A percentile compares a stretch with the other conserved stretches of the same genome.
Conservation (phyloP, 2,329 filamentous ascomycete genomes). For the Penicillium polonicum region DNA sequence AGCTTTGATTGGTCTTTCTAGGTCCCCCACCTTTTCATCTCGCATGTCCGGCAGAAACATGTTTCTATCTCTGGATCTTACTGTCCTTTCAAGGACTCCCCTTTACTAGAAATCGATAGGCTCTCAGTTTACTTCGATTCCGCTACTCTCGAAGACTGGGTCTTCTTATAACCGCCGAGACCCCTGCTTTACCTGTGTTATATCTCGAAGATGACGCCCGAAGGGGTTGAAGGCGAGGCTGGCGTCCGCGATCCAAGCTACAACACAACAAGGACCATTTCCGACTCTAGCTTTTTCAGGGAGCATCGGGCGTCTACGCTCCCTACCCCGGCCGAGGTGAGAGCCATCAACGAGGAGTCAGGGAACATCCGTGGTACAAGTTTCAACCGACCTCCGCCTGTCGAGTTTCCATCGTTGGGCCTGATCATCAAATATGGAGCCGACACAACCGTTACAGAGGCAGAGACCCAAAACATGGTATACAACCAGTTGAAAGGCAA, state of each 20-base stretch:
- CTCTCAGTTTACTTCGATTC: too few relatives aligned
- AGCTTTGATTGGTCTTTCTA: too few relatives aligned
- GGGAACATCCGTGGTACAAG: slow-evolving; percentile 14
- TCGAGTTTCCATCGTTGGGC: slow-evolving; percentile 34
- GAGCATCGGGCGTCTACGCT: slow-evolving; percentile 20
- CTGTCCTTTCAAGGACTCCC: too few relatives aligned
- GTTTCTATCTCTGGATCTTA: too few relatives aligned
- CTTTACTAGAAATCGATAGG: too few relatives aligned
- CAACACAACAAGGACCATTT: slow-evolving; percentile 7
- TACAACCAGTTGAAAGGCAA: too few relatives aligned
- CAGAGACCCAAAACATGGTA: neutral
- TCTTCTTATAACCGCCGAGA: too few relatives aligned
- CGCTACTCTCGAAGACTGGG: too few relatives aligned
- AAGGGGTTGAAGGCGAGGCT: slow-evolving; percentile 5
- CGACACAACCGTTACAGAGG: slow-evolving; percentile 25
- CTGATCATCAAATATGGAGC: slow-evolving; percentile 40
- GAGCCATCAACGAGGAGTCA: slow-evolving; percentile 27
- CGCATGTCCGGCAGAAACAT: too few relatives aligned
- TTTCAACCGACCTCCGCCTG: slow-evolving; percentile 32
- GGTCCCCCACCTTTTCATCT: too few relatives aligned
- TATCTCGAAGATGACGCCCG: slow-evolving; percentile 1
- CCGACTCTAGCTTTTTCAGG: slow-evolving; percentile 16
- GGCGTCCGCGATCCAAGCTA: slow-evolving; percentile 5
- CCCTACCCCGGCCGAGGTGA: slow-evolving; percentile 31
- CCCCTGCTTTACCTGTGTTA: neutral